Conservation (phyloP, 1,139 yeast genomes). For the Hansenula lynferdii region DNA sequence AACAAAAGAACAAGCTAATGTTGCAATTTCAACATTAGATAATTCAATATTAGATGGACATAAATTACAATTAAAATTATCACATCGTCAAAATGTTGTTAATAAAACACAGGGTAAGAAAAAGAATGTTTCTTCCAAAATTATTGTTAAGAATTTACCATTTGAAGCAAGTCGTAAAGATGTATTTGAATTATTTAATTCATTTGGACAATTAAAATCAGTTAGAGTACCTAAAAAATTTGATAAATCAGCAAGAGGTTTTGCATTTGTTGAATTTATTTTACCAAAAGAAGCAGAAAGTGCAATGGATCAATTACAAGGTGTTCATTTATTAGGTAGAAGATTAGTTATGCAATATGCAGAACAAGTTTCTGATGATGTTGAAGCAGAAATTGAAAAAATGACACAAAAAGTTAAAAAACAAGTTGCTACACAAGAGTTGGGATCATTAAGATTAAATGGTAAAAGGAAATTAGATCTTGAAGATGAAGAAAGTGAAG, state of each 20-base stretch:
- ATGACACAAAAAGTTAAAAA: conserved; percentile 83
- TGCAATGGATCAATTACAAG: conserved; percentile 93
- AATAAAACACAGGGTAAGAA: conserved; percentile 18
- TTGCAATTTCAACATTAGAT: conserved; percentile 71
- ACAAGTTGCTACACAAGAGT: conserved; percentile 71
- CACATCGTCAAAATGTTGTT: conserved; percentile 60
- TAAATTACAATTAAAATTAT: conserved; percentile 79
- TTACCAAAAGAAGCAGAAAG: conserved; percentile 88
- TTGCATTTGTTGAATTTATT: conserved; percentile 92
- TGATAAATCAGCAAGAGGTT: conserved; percentile 93
- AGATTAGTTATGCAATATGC: conserved; percentile 95
- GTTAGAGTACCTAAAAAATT: conserved; percentile 96
- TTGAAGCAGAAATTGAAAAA: conserved; percentile 84
- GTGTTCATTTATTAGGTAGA: conserved; percentile 96
- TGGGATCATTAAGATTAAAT: conserved; percentile 59
- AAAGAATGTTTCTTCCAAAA: conserved; percentile 53
- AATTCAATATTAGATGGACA: conserved; percentile 87
- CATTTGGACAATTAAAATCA: conserved; percentile 91
- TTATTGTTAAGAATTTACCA: conserved; percentile 93
- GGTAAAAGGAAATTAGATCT: conserved; percentile 75
- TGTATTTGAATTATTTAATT: conserved; percentile 81
- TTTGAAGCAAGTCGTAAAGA: conserved; percentile 95
- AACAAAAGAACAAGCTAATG: conserved; percentile 70
- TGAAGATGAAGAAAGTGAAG: conserved; percentile 43
- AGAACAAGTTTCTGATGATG: conserved; percentile 72